Conservation (phyloP, 768 basidiomycete genomes). For the Boletus subcaerulescens region DNA sequence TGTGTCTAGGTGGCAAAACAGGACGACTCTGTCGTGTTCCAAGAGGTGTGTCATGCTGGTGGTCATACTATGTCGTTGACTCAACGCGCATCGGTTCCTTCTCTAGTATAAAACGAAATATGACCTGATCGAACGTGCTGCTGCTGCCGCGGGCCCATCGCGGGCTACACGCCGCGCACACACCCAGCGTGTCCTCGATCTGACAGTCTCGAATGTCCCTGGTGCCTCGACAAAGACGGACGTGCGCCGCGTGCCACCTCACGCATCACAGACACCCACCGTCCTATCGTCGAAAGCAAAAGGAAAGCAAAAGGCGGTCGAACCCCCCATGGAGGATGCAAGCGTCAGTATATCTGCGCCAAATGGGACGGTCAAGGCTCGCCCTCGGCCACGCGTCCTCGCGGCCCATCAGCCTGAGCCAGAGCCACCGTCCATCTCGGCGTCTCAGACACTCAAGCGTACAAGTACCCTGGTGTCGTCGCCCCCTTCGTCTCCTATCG, state of each 20-base stretch:
- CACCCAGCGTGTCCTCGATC: slow-evolving; percentile 49
- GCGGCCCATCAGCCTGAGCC: slow-evolving; percentile 1
- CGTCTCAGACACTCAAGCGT: slow-evolving; percentile 25
- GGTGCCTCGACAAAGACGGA: slow-evolving; percentile 11
- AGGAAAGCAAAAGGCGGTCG: slow-evolving; percentile 32
- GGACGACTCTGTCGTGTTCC: slow-evolving; percentile 71
- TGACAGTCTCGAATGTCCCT: slow-evolving; percentile 26
- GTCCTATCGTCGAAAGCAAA: slow-evolving; percentile 28
- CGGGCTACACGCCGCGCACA: slow-evolving; percentile 61
- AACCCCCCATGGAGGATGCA: slow-evolving; percentile 10
- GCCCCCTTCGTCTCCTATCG: slow-evolving; percentile 17
- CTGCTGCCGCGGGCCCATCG: slow-evolving; percentile 43
- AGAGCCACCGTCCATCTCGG: slow-evolving; percentile 7
- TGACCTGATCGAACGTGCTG: slow-evolving; percentile 54
- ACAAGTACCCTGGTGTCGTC: slow-evolving; percentile 20
- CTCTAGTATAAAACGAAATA: slow-evolving; percentile 57
- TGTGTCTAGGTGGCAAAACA: slow-evolving; percentile 60
- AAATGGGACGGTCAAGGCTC: slow-evolving; percentile 11
- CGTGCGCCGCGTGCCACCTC: slow-evolving; percentile 6
- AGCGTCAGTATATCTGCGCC: slow-evolving; percentile 9
- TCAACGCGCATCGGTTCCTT: slow-evolving; percentile 3
- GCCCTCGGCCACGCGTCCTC: slow-evolving; percentile 6
- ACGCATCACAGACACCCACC: background rate
- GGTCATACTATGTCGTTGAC: background rate
- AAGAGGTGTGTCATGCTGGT: slow-evolving; percentile 49